These are phyloP conservation scores for Alternaria tenuissima DNA, from an alignment of 2,329 filamentous ascomycete genomes.

Conservation along the genomic window DNA sequence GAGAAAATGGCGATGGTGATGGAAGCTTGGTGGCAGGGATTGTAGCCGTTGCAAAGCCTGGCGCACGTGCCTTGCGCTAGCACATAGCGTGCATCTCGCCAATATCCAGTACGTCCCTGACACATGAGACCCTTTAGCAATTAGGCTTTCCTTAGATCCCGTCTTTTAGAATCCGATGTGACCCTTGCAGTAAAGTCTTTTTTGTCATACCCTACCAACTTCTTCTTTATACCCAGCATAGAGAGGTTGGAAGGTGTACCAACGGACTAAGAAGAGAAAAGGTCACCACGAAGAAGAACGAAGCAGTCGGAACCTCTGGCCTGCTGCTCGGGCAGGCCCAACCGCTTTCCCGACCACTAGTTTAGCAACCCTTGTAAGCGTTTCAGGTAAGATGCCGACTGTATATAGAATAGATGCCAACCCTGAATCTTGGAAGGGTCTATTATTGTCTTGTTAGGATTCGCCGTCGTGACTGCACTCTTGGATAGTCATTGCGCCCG, in stretches of 20 bases:
- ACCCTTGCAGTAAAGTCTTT: not conserved
- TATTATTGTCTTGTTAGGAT: not conserved
- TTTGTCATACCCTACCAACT: not conserved
- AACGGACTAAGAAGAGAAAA: not conserved
- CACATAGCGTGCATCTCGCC: not conserved
- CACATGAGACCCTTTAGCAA: not conserved
- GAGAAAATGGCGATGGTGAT: constrained; percentile 18
- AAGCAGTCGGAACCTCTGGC: not conserved
- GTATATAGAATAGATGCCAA: not conserved
- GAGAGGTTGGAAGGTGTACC: not conserved
- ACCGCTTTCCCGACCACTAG: not conserved
- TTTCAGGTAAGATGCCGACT: not conserved
- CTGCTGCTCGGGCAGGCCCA: not conserved
- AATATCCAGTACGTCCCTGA: not conserved
- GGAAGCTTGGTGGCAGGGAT: constrained; percentile 22
- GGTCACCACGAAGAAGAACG: not conserved
- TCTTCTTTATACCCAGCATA: not conserved
- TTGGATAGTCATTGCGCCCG: not conserved
- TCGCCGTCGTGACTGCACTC: not conserved
- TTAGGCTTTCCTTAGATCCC: not conserved
- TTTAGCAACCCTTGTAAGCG: not conserved
- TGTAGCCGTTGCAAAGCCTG: constrained; percentile 8
- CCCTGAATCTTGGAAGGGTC: constrained; percentile 1
- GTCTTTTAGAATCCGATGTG: not conserved
- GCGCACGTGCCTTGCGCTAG: constrained; percentile 15